Evolutionary conservation across 805 yeast species (phyloP), one percentile per base, ranked within the genome.

Genomic region (Suhomyces sp.): DNA sequence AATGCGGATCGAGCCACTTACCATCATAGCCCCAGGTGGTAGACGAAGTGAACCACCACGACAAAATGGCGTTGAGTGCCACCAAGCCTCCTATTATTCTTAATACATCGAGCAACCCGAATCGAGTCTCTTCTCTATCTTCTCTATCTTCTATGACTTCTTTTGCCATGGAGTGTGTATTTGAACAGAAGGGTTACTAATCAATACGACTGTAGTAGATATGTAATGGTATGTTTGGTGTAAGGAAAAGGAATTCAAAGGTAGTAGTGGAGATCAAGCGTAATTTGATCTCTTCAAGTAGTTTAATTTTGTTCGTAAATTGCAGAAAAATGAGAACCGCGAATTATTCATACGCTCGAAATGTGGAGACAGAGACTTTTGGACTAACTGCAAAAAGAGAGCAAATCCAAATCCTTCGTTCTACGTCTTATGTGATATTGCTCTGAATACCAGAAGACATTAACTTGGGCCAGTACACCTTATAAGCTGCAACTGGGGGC

Each of bases 21-120:
- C 87, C 86, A 3, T 74, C 65, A 61, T 79, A 77, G 5, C 88
- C 87, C 90, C 90, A 86, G 1, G 82, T 73, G 3, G 79, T 51
- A 0, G 86, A 65, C 1, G 79, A 76, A 0, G 91, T 87, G 55
- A 84, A 73, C 71, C 77, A 76, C 69, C 81, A 85, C 0, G 89
- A 85, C 2, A 79, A 59, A 1, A 79, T 15, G 7, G 81, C 72
- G 58, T 78, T 81, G 19, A 82, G 49, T 5, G 80, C 54, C 3
- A 84, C 55, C 0, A 81, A 3, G 0, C 87, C 87, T 0, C 73
- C 71, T 1, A 78, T 17, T 0, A 82, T 58, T 23, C 84, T 67
- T 3, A 79, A 40, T 1, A 75, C 29, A 57, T 83, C 87, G 1
- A 77, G 17, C 0, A 74, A 2, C 1, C 69, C 63, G 46, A 76